Evolutionary conservation across 2,329 filamentous ascomycete species (phyloP), one percentile per base, ranked within the genome.

Genomic region (Ceratocystis diversiconidia): DNA sequence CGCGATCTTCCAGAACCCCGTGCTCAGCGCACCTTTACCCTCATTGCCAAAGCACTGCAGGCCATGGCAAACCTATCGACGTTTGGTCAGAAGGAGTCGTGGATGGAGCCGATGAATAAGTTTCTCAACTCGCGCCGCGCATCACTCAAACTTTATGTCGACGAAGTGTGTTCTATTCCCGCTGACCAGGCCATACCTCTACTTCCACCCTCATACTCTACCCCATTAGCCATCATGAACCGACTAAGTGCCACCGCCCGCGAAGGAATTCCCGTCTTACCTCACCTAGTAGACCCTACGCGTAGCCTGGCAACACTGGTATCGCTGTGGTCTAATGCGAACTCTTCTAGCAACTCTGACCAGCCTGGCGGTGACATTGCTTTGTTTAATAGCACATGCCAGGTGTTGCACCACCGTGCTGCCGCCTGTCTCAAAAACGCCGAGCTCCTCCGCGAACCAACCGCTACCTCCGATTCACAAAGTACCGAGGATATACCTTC

Each of bases 61-160:
- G 92, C 90, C 17, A 80, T 97, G 67, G 90, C 91, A 19, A 96
- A 96, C 73, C 81, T 96, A 75, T 89, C 90, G 1, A 90, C 85
- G 0, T 96, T 96, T 72, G 92, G 92, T 50, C 92, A 89, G 72
- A 95, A 96, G 73, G 92, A 97, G 74, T 85, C 88, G n/a, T 97
- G 91, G 90, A 96, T 97, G 92, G 92, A 96, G 76, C 91, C 91
- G 0, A 97, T 97, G 92, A 97, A 96, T 72, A 83, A 83, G 55
- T 96, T 96, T 71, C 78, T 97, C 46, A 81, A 80, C 7, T 79
- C 84, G 1, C 87, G 95, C 71, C 84, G 91, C 22, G 82, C 87
- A 70, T 83, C 88, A 48, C 90, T 96, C 75, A 95, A 92, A 73
- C 82, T 86, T 60, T 96, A 92, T 71, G 87, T 96, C 68, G 92